A percentile compares a stretch with the other conserved stretches of the same genome.
phyloP scores from a whole-genome alignment of 768 basidiomycete species.

The Lactarius hatsudake region DNA sequence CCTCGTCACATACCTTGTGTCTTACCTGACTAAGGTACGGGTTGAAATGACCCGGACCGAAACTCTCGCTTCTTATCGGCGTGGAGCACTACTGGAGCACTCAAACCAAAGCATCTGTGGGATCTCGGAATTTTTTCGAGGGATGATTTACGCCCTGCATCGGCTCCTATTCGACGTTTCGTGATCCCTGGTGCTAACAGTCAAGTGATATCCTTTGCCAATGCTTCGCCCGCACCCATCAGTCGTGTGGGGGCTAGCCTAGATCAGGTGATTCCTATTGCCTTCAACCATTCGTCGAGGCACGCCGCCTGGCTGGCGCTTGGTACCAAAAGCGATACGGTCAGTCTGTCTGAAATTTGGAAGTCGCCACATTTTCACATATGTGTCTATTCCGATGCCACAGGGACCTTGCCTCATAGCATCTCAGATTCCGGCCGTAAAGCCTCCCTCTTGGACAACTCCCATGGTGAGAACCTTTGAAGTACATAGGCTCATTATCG shows the following conservation, averaged over 20 bases:
- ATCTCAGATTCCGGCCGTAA: background rate
- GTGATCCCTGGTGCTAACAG: background rate
- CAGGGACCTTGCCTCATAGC: background rate
- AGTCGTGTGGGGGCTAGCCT: background rate
- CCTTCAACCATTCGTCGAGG: background rate
- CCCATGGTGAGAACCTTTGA: background rate
- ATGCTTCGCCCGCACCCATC: background rate
- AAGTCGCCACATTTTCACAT: background rate
- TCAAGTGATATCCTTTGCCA: background rate
- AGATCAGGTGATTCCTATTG: constrained; percentile 1
- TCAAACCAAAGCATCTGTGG: background rate
- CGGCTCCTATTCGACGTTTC: background rate
- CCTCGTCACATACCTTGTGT: background rate
- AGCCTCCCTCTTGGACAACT: background rate
- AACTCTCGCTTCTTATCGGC: background rate
- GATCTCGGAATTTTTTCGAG: constrained; percentile 1
- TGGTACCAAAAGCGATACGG: background rate
- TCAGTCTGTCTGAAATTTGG: background rate
- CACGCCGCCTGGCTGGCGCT: background rate
- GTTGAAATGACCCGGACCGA: background rate
- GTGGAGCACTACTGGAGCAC: background rate
- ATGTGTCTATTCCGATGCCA: background rate
- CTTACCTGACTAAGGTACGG: background rate
- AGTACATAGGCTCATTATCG: background rate
- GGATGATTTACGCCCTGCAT: background rate